phyloP scores from a whole-genome alignment of 179 eudicot genomes.

The Silene noctiflora region DNA sequence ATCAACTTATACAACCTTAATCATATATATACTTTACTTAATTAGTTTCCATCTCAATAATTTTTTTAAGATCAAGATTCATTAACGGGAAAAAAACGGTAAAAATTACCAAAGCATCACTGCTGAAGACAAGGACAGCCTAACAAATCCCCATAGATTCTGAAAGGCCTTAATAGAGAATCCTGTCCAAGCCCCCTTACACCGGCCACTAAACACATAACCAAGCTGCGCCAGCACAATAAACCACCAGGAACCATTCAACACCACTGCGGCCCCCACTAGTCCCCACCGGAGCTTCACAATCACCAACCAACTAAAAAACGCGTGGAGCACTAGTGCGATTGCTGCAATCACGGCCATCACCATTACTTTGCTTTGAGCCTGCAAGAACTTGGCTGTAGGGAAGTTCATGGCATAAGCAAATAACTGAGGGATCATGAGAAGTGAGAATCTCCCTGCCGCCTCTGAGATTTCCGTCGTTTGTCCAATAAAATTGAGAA shows the following conservation, averaged over 20 bases:
- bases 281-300: constrained; percentile 48
- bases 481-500: constrained; percentile 50
- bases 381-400: constrained; percentile 50
- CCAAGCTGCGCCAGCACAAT: constrained; percentile 44
- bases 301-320: constrained; percentile 51
- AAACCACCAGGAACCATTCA: constrained; percentile 54
- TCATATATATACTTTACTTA: no score
- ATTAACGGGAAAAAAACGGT: no score
- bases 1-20: no score
- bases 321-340: constrained; percentile 35
- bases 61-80: no score
- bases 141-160: constrained; percentile 43
- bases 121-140: constrained; percentile 44
- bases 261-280: constrained; percentile 44
- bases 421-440: constrained; percentile 58
- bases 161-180: constrained; percentile 40
- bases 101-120: constrained; percentile 37
- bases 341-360: constrained; percentile 47
- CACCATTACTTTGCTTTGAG: constrained; percentile 58
- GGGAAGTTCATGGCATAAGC: constrained; percentile 60
- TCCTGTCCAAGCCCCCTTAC: constrained; percentile 51
- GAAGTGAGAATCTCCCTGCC: constrained; percentile 42
- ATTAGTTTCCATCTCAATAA: no score
- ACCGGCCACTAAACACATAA: constrained; percentile 39
- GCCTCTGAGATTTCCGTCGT: constrained; percentile 31